Percentiles rank a stretch among this genome's conserved stretches.
Conservation (phyloP, 1,284 basidiomycete species). For the Laetiporus sulphureus region DNA sequence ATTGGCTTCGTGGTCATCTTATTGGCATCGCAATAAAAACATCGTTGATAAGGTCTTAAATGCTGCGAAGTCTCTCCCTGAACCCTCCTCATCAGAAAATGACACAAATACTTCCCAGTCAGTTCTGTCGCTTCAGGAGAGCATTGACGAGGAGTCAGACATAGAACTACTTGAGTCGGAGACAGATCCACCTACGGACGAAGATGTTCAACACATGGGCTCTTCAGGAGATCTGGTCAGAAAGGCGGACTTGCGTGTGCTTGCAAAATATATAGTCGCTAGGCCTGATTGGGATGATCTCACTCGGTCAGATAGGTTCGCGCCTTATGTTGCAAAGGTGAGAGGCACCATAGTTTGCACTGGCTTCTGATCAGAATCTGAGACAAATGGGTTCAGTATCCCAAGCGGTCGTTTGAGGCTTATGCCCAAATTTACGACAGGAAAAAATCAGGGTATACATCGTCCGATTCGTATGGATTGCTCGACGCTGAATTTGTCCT, state of each 20-base stretch:
- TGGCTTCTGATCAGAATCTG: not conserved
- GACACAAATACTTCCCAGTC: too few relatives aligned
- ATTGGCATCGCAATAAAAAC: constrained; percentile 2
- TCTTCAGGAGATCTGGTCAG: constrained; percentile 39
- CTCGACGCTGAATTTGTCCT: too few relatives aligned
- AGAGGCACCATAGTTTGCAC: constrained; percentile 9
- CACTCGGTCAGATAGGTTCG: constrained; percentile 44
- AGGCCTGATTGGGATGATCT: constrained; percentile 37
- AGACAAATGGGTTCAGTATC: constrained; percentile 25
- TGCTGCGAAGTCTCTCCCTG: too few relatives aligned
- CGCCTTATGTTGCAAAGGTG: constrained; percentile 43
- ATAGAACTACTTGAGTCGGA: constrained; percentile 3
- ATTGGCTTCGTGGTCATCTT: not conserved
- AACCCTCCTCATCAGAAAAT: too few relatives aligned
- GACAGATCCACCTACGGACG: constrained; percentile 23
- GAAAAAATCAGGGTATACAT: constrained; percentile 32
- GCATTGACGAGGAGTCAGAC: constrained; percentile 9
- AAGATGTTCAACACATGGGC: constrained; percentile 49
- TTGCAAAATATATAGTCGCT: constrained; percentile 49
- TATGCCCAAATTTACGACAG: constrained; percentile 57
- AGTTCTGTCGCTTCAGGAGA: too few relatives aligned
- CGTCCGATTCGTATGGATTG: too few relatives aligned
- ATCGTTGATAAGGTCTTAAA: constrained; percentile 1
- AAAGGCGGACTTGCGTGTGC: constrained; percentile 48
- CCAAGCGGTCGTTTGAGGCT: constrained; percentile 46